Percentiles rank a stretch among this genome's conserved stretches.
Conservation (phyloP, 768 basidiomycete species). For the Obba rivulosa region DNA sequence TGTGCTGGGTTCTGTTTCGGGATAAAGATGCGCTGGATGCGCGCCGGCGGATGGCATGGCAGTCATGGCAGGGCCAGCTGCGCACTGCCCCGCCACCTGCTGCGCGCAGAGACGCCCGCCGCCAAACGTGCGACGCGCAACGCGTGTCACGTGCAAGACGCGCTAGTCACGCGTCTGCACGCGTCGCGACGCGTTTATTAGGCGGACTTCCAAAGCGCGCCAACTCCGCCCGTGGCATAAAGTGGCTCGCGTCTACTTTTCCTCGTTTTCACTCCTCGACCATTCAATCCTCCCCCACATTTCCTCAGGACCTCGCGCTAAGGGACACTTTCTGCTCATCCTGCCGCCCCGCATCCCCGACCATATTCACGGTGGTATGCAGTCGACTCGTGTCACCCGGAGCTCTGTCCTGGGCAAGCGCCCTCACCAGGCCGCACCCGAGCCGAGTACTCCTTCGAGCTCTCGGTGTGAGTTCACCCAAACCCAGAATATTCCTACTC, state of each 20-base stretch:
- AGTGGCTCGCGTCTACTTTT: slow-evolving; percentile 10
- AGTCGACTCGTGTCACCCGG: slow-evolving; percentile 13
- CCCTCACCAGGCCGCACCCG: slow-evolving; percentile 21
- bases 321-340: too few relatives aligned
- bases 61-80: too few relatives aligned
- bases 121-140: slow-evolving; percentile 18
- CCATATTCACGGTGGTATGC: slow-evolving; percentile 10
- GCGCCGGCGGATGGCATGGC: too few relatives aligned
- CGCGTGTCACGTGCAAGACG: slow-evolving; percentile 10
- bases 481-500: slow-evolving; percentile 38
- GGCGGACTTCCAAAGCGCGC: slow-evolving; percentile 23
- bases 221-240: slow-evolving; percentile 16
- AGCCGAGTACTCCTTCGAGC: slow-evolving; percentile 30
- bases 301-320: background rate
- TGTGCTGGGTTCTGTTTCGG: too few relatives aligned
- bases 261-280: slow-evolving; percentile 9
- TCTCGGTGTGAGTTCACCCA: slow-evolving; percentile 12
- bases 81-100: background rate
- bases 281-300: slow-evolving; percentile 12
- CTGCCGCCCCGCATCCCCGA: too few relatives aligned
- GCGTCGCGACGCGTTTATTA: slow-evolving; percentile 23
- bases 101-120: background rate
- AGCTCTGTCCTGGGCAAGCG: slow-evolving; percentile 31
- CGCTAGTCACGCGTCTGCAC: slow-evolving; percentile 16
- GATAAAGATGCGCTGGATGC: too few relatives aligned